Evolutionary conservation across 1,139 yeast species (phyloP), one percentile per base, ranked within the genome.

Genomic region (Magnusiomyces magnusii): DNA sequence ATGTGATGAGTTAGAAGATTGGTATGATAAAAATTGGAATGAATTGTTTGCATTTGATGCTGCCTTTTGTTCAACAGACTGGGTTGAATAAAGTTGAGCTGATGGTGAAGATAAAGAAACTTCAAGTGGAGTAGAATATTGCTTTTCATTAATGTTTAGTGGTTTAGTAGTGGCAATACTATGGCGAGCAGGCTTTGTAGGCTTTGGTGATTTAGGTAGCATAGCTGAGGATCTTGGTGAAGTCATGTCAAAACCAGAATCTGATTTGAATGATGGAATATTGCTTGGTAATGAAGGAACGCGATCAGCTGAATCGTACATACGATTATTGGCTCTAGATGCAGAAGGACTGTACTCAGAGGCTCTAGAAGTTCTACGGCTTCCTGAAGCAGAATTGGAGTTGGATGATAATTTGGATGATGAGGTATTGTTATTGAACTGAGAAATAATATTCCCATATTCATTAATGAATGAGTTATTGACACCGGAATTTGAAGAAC

Each of bases 381-480:
- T 50, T 17, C 7, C 53, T 31, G 36, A 24, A 5, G 39, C 23
- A 2, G 53, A 50, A n/a, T n/a, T 25, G 17, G 53, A 31, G 24
- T 19, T 19, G 17, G 49, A 44, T 7, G 53, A 34, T 21, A 21
- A 13, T 19, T 28, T 28, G 2, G 53, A 50, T 15, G 39, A 28
- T 15, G 23, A 9, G 25, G 17, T 15, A 28, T 42, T 53, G 23
- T 23, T 54, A 25, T 56, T 54, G 41, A 49, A 51, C 19, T 51
- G 51, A 15, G 57, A 50, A 24, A 58, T 54, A 25, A 58, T 53
- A 2, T 54, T 42, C 3, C 59, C 59, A 23, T 56, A 58, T 24
- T 58, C 61, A 34, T 58, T 58, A 19, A 58, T n/a, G 21, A 57
- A 57, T 5, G 55, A 50, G 25, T 28, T 10, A 2, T 54, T 55